Evolutionary conservation across 805 yeast genomes (phyloP), one percentile per base, ranked within the genome.

Genomic region (Candida cerambycidarum): DNA sequence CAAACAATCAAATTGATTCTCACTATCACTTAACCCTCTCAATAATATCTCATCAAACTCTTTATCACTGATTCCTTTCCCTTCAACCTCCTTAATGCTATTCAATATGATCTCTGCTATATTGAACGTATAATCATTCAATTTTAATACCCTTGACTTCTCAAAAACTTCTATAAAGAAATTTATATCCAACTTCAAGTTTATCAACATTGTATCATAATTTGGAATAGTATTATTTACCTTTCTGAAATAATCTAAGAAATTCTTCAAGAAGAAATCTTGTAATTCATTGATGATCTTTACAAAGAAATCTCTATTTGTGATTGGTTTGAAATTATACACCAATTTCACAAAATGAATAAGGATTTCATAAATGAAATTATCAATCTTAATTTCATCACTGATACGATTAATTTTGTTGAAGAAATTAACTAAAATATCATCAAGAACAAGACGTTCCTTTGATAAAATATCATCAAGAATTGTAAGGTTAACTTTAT

Each of bases 281-380:
- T 70, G 75, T 17, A 70, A 53, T 38, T 69, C 71, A 37, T 63
- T 67, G 5, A 69, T 56, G 5, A 70, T 61, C 16, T 54, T 61
- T 11, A 59, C 53, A 39, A 70, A 70, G 5, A 67, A 63, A 11
- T 60, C 67, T 5, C 47, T 46, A 13, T 64, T 67, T 1, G 74
- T 68, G 14, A 70, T 57, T 11, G 76, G 76, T 44, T 67, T 67
- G 19, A 70, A 59, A 13, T 57, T 60, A 39, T 69, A 64, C 4
- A 67, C 62, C 29, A 70, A 51, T 47, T 63, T 67, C 11, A 70
- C 75, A 51, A 69, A 68, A 49, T 69, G 74, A 23, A 68, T 55
- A 39, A 70, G 56, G 4, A 64, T 54, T 32, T 63, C 69, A 50
- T 65, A 70, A 12, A 69, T 59, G 35, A 67, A 68, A 2, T 69